phyloP scores from a whole-genome alignment of 2,329 filamentous ascomycete genomes.

The Alternaria arbusti region DNA sequence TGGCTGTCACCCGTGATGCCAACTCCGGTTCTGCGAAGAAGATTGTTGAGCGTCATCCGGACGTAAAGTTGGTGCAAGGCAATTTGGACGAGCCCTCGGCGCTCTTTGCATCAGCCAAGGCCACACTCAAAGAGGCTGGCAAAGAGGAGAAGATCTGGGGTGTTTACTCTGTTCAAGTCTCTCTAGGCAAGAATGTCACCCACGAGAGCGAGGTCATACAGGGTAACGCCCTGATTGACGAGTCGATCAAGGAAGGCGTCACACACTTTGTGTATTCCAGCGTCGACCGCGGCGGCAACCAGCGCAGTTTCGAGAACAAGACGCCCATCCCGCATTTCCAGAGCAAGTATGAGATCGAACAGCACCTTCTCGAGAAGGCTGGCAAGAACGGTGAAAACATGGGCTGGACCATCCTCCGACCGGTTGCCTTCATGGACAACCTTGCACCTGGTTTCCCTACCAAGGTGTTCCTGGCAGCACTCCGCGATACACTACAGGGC shows the following conservation, averaged over 20 bases:
- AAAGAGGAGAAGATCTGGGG: conserved; percentile 58
- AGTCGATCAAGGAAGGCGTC: conserved; percentile 61
- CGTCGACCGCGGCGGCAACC: conserved; percentile 67
- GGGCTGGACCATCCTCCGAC: conserved; percentile 68
- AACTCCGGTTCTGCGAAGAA: conserved; percentile 59
- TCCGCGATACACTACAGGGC: conserved; percentile 50
- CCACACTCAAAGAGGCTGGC: conserved; percentile 42
- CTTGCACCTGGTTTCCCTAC: conserved; percentile 55
- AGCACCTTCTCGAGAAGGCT: conserved; percentile 60
- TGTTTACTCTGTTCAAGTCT: conserved; percentile 67
- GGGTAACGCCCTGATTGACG: conserved; percentile 65
- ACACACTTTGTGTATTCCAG: conserved; percentile 68
- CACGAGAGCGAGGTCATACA: conserved; percentile 59
- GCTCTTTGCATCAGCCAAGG: conserved; percentile 58
- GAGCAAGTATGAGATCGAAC: conserved; percentile 67
- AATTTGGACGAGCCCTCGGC: conserved; percentile 59
- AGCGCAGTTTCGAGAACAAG: conserved; percentile 56
- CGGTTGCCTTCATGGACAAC: conserved; percentile 70
- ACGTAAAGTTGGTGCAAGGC: conserved; percentile 64
- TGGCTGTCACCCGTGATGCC: conserved; percentile 66
- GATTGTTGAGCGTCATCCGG: conserved; percentile 53
- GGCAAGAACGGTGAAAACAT: conserved; percentile 54
- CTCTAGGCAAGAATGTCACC: conserved; percentile 51
- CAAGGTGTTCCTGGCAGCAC: conserved; percentile 56
- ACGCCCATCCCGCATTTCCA: conserved; percentile 66